Conservation (phyloP, 108 stramenopile species). For the Aurantiochytrium sp. region DNA sequence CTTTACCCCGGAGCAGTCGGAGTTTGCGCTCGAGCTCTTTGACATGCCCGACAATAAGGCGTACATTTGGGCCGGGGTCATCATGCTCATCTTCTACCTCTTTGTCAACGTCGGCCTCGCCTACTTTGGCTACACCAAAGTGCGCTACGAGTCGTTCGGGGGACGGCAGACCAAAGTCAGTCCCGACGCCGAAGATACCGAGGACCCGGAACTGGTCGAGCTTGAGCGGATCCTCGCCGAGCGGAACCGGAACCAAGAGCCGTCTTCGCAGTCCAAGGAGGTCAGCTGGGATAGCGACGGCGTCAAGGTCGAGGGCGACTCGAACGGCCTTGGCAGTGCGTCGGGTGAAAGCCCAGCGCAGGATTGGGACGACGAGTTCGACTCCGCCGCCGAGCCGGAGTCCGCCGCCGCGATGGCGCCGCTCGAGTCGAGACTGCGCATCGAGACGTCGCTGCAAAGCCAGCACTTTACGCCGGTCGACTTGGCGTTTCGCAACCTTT, state of each 20-base stretch:
- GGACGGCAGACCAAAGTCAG: neutral
- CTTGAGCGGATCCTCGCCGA: neutral
- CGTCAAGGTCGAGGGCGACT: too few species aligned
- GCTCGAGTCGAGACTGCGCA: neutral
- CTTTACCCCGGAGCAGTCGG: neutral
- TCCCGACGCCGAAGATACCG: neutral
- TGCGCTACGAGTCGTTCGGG: neutral
- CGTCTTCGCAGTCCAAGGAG: too few species aligned
- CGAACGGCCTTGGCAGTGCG: too few species aligned
- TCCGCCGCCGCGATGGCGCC: too few species aligned
- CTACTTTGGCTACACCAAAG: neutral
- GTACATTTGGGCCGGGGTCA: neutral
- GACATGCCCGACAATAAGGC: neutral
- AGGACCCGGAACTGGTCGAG: neutral
- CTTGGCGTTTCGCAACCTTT: neutral
- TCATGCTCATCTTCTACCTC: neutral
- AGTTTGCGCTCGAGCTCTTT: constrained; percentile 4
- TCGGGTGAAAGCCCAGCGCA: too few species aligned
- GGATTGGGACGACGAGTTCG: too few species aligned
- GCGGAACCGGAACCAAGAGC: too few species aligned
- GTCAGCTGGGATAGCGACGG: too few species aligned
- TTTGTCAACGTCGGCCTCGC: neutral
- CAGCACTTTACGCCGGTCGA: neutral
- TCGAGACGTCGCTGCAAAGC: neutral
- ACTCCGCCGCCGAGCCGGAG: too few species aligned